Base-by-base conservation (phyloP, 208 protist genomes). In the Endotrypanum monterogeii region DNA sequence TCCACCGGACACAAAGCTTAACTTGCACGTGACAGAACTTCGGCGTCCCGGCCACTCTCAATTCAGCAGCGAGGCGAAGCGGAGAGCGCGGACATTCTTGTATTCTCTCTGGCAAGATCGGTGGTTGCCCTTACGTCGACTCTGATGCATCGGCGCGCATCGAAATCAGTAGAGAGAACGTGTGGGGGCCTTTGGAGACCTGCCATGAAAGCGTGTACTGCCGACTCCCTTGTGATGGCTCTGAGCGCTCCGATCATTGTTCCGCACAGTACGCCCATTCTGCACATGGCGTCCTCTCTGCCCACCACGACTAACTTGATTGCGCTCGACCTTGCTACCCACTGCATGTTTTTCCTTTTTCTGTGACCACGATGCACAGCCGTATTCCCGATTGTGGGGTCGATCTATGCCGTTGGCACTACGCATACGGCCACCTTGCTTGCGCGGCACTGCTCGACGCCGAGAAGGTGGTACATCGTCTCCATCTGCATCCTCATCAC, bases 141-240 rank as follows among this genome's bases (percentile, higher is more conserved):
- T n/a, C 37, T 6, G 23, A 23, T 39, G 44, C 28, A 25, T 16
- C 63, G 12, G 11, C 18, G n/a, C 7, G 9, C 9, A 14, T 25
- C 48, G 66, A 5, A 12, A 46, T 82, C 60, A 92, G 50, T 92
- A 92, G 23, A 92, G 60, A 3, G 87, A 88, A 16, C 84, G 87
- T 28, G 84, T 88, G 46, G 77, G 72, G n/a, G 88, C 80, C 58
- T 85, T 89, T 28, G 68, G 63, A 28, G 68, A 57, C 9, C 74
- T 66, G 44, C 72, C 61, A 25, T 76, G 52, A 50, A 78, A 77
- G 52, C 71, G 51, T 9, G 50, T n/a, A 5, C 37, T 37, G 57
- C 41, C 56, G 14, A 30, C 30, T 18, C 37, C 20, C 16, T 70
- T 56, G 35, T 55, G 50, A 11, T 20, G 32, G 7, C 30, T 8